Evolutionary conservation across 2,329 filamentous ascomycete species (phyloP).

Genomic region (Sporothrix brunneoviolacea): DNA sequence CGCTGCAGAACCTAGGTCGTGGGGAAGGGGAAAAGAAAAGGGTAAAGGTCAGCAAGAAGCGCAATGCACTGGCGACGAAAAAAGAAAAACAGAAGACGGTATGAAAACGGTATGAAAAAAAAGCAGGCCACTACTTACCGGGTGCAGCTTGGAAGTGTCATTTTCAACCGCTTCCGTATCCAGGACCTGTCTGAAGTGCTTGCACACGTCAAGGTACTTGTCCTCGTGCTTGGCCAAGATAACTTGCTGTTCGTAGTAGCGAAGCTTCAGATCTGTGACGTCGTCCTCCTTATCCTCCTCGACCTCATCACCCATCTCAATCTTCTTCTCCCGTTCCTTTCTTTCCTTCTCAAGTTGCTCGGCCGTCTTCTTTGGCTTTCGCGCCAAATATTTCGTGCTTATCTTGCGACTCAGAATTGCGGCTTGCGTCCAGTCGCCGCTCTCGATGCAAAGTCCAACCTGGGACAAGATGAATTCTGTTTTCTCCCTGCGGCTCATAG

Average conservation of each 20-base stretch:
- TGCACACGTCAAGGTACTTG: slow-evolving; percentile 96
- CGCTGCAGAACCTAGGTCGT: slow-evolving; percentile 76
- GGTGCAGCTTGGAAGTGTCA: slow-evolving; percentile 75
- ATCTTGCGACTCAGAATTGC: slow-evolving; percentile 94
- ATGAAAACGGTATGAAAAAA: too few species aligned
- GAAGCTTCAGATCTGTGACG: slow-evolving; percentile 91
- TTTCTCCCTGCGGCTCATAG: slow-evolving; percentile 95
- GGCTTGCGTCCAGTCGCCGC: slow-evolving; percentile 92
- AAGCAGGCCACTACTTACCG: too few species aligned
- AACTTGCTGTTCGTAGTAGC: slow-evolving; percentile 97
- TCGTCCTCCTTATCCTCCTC: slow-evolving; percentile 74
- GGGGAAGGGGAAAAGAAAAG: not conserved
- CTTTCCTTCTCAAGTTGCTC: slow-evolving; percentile 87
- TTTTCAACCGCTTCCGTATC: slow-evolving; percentile 95
- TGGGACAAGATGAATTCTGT: slow-evolving; percentile 97
- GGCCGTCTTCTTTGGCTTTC: slow-evolving; percentile 83
- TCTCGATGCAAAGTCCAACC: slow-evolving; percentile 90
- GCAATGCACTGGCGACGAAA: too few species aligned
- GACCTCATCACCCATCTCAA: slow-evolving; percentile 70
- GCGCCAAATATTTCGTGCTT: slow-evolving; percentile 83
- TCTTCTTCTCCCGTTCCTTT: slow-evolving; percentile 82
- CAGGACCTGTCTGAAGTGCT: slow-evolving; percentile 93
- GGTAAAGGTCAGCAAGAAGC: too few species aligned
- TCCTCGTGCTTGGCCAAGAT: slow-evolving; percentile 90
- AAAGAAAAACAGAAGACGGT: too few species aligned